Conservation (phyloP, 768 basidiomycete species). For the Lactarius akahatsu region DNA sequence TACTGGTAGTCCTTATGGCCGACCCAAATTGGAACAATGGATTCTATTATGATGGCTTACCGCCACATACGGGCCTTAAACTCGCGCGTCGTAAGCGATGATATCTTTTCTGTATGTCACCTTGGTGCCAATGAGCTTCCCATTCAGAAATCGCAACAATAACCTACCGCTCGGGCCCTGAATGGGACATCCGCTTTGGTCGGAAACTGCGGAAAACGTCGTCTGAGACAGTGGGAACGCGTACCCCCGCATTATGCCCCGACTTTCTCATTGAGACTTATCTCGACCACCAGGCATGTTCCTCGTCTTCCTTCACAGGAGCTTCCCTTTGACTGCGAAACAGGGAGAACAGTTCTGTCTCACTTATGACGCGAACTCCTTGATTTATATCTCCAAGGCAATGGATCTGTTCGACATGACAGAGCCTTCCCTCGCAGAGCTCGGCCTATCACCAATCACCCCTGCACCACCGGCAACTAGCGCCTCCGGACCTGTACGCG, state of each 20-base stretch:
- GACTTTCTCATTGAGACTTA: constrained; percentile 99
- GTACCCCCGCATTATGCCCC: constrained; percentile 80
- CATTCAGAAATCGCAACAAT: constrained; percentile 93
- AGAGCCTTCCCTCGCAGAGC: constrained; percentile 62
- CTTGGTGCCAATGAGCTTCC: neutral
- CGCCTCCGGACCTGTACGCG: constrained; percentile 46
- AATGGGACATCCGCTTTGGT: constrained; percentile 98
- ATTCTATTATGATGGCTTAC: constrained; percentile 94
- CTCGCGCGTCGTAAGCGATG: constrained; percentile 79
- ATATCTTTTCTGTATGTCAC: constrained; percentile 21
- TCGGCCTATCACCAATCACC: constrained; percentile 50
- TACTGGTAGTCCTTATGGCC: constrained; percentile 86
- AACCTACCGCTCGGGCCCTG: constrained; percentile 97
- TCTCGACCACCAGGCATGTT: constrained; percentile 78
- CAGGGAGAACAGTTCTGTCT: constrained; percentile 96
- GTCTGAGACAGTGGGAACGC: constrained; percentile 29
- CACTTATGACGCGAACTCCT: constrained; percentile 98
- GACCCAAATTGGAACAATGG: constrained; percentile 99
- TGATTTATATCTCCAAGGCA: constrained; percentile 98
- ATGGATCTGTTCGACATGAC: constrained; percentile 99
- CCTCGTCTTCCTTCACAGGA: neutral
- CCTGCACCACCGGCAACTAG: constrained; percentile 30
- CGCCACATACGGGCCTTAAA: constrained; percentile 98
- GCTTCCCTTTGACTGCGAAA: neutral
- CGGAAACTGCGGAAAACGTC: constrained; percentile 57